Evolutionary conservation across 2,329 filamentous ascomycete genomes (phyloP).

Genomic region (Parastagonospora nodorum): DNA sequence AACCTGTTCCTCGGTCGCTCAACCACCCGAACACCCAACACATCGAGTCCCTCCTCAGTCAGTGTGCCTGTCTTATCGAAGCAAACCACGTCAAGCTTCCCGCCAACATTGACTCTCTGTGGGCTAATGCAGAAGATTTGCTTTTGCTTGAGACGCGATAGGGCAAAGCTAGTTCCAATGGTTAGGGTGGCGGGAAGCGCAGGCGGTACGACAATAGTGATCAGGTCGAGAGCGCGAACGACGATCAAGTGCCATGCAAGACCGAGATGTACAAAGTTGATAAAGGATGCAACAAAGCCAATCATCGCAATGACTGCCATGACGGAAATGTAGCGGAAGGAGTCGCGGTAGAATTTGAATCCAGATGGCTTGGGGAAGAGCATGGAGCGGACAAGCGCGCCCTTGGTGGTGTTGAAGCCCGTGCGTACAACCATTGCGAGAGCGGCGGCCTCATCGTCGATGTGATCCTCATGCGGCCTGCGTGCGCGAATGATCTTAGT

Average conservation of each 20-base stretch:
- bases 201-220: conserved; percentile 96
- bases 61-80: conserved; percentile 99
- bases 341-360: conserved; percentile 98
- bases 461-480: conserved; percentile 81
- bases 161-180: conserved; percentile 94
- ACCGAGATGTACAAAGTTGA: conserved; percentile 87
- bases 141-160: conserved; percentile 82
- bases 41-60: conserved; percentile 93
- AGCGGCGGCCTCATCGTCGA: conserved; percentile 87
- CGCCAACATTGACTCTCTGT: conserved; percentile 93
- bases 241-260: conserved; percentile 90
- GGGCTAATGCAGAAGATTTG: conserved; percentile 98
- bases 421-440: conserved; percentile 91
- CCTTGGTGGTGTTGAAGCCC: conserved; percentile 97
- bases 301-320: conserved; percentile 87
- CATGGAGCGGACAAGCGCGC: conserved; percentile 94
- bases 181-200: conserved; percentile 92
- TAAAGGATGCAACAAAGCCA: conserved; percentile 86
- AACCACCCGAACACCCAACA: conserved; percentile 84
- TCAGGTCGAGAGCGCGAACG: conserved; percentile 88
- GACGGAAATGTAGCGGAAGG: conserved; percentile 95
- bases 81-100: conserved; percentile 93
- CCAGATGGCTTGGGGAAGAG: conserved; percentile 97
- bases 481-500: conserved; percentile 93
- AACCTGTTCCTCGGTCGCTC: conserved; percentile 68